A percentile compares a stretch with the other conserved stretches of the same genome.
Evolutionary conservation across 2,329 filamentous ascomycete species (phyloP).

Genomic region (Aspergillus amoenus): DNA sequence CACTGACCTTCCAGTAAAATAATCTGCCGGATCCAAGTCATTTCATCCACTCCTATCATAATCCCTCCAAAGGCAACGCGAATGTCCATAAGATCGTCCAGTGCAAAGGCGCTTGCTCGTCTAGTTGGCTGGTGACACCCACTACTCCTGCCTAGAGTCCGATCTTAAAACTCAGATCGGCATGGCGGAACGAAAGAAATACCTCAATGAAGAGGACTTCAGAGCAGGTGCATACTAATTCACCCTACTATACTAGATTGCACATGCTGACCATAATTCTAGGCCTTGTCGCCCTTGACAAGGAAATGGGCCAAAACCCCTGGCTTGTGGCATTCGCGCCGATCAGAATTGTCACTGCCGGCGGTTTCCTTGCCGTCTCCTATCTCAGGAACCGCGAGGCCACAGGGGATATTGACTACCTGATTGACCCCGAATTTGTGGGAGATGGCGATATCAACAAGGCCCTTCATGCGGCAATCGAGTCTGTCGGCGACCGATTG

Average conservation of each 20-base stretch:
- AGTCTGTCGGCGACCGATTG: constrained; percentile 4
- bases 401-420: constrained; percentile 12
- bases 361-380: constrained; percentile 13
- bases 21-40: no score
- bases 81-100: no score
- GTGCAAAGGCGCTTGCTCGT: no score
- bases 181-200: not conserved
- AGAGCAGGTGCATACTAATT: not conserved
- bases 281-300: not conserved
- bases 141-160: no score
- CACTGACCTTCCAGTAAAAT: no score
- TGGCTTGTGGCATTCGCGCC: constrained; percentile 12
- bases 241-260: not conserved
- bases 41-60: no score
- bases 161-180: not conserved
- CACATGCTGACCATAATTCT: not conserved
- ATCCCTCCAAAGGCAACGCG: no score
- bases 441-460: constrained; percentile 11
- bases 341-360: constrained; percentile 9
- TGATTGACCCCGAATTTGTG: constrained; percentile 12
- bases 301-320: not conserved
- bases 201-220: not conserved
- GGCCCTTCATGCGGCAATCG: constrained; percentile 7
- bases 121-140: no score
- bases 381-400: constrained; percentile 11